phyloP scores from a whole-genome alignment of 345 rosid species.

The Pugionium cornutum region DNA sequence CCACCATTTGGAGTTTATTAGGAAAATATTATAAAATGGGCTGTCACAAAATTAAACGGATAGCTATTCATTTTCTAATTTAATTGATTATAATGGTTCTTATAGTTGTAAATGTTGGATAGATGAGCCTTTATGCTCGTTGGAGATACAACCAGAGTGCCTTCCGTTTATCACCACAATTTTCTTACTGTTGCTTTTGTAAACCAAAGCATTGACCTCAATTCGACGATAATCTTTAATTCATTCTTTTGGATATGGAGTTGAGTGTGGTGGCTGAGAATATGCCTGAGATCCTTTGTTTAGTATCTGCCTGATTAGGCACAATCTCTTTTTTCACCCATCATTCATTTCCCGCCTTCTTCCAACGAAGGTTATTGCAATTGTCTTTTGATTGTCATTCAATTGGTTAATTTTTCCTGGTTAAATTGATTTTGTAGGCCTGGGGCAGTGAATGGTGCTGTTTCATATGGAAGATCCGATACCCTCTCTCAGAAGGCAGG shows the following conservation, averaged over 20 bases:
- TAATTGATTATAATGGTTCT: slow-evolving; percentile 2
- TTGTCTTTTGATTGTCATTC: slow-evolving; percentile 20
- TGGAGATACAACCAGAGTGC: slow-evolving; percentile 9
- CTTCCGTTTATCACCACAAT: slow-evolving; percentile 4
- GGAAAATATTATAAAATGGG: slow-evolving; percentile 8
- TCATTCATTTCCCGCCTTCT: slow-evolving; percentile 19
- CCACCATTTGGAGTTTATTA: slow-evolving; percentile 1
- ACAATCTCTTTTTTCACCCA: slow-evolving; percentile 14
- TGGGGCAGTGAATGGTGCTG: slow-evolving; percentile 67
- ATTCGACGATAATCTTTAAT: neutral
- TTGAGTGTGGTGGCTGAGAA: slow-evolving; percentile 29
- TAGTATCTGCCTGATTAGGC: neutral
- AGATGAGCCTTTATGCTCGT: slow-evolving; percentile 17
- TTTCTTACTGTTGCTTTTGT: slow-evolving; percentile 6
- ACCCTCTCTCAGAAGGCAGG: slow-evolving; percentile 56
- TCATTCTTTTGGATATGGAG: slow-evolving; percentile 9
- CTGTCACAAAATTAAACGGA: slow-evolving; percentile 3
- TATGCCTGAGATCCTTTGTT: slow-evolving; percentile 28
- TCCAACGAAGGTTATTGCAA: slow-evolving; percentile 10
- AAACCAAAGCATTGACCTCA: slow-evolving; percentile 14
- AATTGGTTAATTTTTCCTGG: slow-evolving; percentile 27
- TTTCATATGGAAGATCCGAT: slow-evolving; percentile 73
- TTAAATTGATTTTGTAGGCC: slow-evolving; percentile 53
- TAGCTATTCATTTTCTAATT: slow-evolving; percentile 19
- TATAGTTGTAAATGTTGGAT: slow-evolving; percentile 23